A percentile compares a stretch with the other conserved stretches of the same genome.
phyloP scores from a whole-genome alignment of 805 yeast species.

The Kuraishia borneana region DNA sequence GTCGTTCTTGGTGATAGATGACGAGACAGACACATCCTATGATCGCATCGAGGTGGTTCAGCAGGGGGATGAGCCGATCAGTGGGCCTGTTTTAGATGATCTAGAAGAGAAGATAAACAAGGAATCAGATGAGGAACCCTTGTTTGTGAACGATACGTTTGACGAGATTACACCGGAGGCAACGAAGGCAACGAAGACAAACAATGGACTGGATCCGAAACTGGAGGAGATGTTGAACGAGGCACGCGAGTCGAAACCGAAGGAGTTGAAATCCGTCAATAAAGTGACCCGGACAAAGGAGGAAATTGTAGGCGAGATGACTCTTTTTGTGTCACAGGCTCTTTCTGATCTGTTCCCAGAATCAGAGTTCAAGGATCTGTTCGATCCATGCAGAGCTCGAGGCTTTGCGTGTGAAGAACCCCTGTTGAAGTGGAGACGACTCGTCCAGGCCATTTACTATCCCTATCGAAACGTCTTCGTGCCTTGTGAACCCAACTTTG shows the following conservation, averaged over 20 bases:
- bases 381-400: not conserved
- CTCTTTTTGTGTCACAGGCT: not conserved
- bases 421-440: conserved; percentile 39
- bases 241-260: conserved; percentile 8
- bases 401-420: conserved; percentile 16
- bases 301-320: conserved; percentile 40
- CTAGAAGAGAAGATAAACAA: no score
- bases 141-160: no score
- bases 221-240: conserved; percentile 11
- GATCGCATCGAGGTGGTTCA: not conserved
- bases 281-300: conserved; percentile 30
- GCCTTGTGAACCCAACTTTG: conserved; percentile 31
- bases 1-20: not conserved
- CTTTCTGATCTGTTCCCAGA: conserved; percentile 19
- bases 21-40: not conserved
- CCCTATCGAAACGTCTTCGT: conserved; percentile 36
- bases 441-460: conserved; percentile 37
- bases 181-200: not conserved
- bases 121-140: no score
- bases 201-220: conserved; percentile 4
- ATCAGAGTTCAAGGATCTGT: not conserved
- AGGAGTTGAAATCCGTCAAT: conserved; percentile 19
- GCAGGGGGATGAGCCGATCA: no score
- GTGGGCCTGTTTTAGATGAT: no score
- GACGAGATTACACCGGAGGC: not conserved